These are phyloP conservation scores for Mrakiaceae sp. DNA, from an alignment of 1,284 basidiomycete species.

Conservation along the genomic window DNA sequence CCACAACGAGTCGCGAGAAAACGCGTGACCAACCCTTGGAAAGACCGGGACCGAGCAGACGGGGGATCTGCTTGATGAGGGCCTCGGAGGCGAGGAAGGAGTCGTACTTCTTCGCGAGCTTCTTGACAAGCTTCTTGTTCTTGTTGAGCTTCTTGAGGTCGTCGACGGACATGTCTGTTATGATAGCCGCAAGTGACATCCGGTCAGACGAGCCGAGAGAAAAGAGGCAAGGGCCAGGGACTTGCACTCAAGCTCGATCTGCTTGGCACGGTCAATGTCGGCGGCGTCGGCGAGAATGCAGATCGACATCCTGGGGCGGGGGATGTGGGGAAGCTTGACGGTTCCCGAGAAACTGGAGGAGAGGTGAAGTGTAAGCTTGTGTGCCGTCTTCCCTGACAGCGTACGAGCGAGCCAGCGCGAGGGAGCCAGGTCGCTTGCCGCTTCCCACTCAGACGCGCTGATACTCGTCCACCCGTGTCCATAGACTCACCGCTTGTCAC, in stretches of 20 bases:
- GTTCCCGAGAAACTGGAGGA: conserved; percentile 66
- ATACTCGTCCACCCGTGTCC: too few relatives aligned
- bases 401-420: background rate
- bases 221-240: conserved; percentile 10
- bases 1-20: background rate
- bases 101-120: conserved; percentile 99
- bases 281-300: conserved; percentile 99
- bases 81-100: conserved; percentile 97
- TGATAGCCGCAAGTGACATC: conserved; percentile 1
- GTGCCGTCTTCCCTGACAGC: background rate
- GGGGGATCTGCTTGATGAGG: conserved; percentile 99
- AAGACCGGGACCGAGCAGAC: conserved; percentile 98
- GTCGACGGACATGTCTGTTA: conserved; percentile 83
- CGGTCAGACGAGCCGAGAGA: background rate
- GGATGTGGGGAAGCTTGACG: conserved; percentile 91
- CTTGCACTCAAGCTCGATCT: conserved; percentile 75
- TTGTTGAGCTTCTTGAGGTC: conserved; percentile 99
- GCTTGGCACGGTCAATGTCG: conserved; percentile 97
- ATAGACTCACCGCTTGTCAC: conserved; percentile 33
- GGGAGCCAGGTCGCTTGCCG: background rate
- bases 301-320: conserved; percentile 96
- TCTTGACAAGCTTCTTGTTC: conserved; percentile 99
- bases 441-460: background rate
- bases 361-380: background rate
- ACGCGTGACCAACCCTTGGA: conserved; percentile 64